phyloP scores from a whole-genome alignment of 2,329 filamentous ascomycete species.

The Microcera coccophila region DNA sequence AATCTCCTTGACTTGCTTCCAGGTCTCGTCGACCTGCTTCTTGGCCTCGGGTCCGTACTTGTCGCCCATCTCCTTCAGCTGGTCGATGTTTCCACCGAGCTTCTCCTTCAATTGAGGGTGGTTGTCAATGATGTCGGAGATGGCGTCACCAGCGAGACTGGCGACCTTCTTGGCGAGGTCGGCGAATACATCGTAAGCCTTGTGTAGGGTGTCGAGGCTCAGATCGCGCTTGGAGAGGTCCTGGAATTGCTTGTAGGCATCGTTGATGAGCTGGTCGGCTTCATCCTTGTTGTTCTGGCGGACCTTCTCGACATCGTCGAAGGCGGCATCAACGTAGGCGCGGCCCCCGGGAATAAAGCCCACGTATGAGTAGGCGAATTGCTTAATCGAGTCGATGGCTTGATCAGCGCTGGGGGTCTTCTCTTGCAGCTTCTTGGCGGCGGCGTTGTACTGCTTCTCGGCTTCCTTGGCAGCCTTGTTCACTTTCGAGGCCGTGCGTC shows the following conservation, averaged over 20 bases:
- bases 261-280: conserved; percentile 63
- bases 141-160: conserved; percentile 59
- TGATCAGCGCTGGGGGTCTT: conserved; percentile 63
- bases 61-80: conserved; percentile 66
- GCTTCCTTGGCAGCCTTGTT: conserved; percentile 52
- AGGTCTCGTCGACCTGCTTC: conserved; percentile 70
- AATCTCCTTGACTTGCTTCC: conserved; percentile 62
- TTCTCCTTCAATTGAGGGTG: conserved; percentile 71
- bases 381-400: conserved; percentile 61
- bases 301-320: conserved; percentile 67
- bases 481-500: conserved; percentile 38
- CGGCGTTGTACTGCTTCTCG: conserved; percentile 56
- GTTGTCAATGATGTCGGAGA: conserved; percentile 64
- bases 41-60: conserved; percentile 71
- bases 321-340: conserved; percentile 63
- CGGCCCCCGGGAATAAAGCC: conserved; percentile 68
- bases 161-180: conserved; percentile 58
- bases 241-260: conserved; percentile 65
- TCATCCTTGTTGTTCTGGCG: conserved; percentile 65
- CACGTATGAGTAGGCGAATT: conserved; percentile 65
- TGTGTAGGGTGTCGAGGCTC: conserved; percentile 57
- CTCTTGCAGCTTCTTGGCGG: conserved; percentile 57
- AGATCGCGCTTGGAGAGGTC: conserved; percentile 56
- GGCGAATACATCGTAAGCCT: conserved; percentile 59
- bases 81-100: conserved; percentile 62